These are phyloP conservation scores for Calycina herbarum DNA, from an alignment of 2,329 filamentous ascomycete genomes.

Conservation along the genomic window DNA sequence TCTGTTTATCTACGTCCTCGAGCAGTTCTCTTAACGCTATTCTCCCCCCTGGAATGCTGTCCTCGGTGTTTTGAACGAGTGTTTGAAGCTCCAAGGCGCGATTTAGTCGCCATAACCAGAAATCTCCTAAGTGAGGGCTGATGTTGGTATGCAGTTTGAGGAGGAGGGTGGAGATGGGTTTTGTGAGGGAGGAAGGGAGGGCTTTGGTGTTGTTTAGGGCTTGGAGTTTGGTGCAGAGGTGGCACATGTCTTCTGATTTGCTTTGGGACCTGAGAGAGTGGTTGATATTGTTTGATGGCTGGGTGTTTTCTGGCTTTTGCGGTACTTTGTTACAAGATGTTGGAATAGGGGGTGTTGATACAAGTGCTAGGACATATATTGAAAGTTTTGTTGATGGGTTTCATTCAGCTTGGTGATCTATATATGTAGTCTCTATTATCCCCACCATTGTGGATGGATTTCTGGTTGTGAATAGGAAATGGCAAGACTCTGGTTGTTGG, in stretches of 20 bases:
- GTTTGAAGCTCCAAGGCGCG: neutral
- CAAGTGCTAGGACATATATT: no score
- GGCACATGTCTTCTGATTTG: neutral
- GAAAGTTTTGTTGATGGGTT: no score
- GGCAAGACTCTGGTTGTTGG: no score
- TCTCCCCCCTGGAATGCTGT: neutral
- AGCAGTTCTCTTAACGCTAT: slow-evolving; percentile 2
- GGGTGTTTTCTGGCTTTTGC: neutral
- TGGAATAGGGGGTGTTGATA: no score
- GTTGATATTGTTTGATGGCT: neutral
- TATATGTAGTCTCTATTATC: no score
- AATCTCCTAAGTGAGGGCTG: neutral
- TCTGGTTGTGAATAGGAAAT: no score
- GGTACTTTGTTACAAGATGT: no score
- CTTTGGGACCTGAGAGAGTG: neutral
- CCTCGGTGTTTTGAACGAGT: neutral
- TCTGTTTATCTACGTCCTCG: slow-evolving; percentile 6
- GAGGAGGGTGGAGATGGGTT: slow-evolving; percentile 2
- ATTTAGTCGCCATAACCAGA: slow-evolving; percentile 10
- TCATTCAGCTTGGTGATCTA: no score
- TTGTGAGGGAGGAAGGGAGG: neutral
- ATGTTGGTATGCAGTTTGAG: neutral
- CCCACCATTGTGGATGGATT: no score
- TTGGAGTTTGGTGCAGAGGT: slow-evolving; percentile 2
- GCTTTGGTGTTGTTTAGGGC: neutral